A percentile compares a stretch with the other conserved stretches of the same genome.
These are phyloP conservation scores for Naganishia albida DNA, from an alignment of 1,284 basidiomycete genomes.

Conservation along the genomic window DNA sequence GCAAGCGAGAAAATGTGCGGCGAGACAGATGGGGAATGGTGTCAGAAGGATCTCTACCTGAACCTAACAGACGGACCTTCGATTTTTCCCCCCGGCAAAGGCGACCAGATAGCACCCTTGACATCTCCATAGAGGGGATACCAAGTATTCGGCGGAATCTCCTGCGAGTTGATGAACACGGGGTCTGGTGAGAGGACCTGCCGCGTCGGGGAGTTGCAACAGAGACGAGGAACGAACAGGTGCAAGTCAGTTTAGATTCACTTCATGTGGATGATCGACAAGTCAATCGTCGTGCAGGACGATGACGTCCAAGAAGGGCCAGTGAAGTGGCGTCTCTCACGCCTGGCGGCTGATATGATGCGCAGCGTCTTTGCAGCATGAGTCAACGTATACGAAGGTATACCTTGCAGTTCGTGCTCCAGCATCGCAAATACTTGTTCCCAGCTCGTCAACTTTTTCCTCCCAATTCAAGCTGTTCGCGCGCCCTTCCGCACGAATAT, in stretches of 20 bases:
- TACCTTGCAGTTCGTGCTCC: too few relatives aligned
- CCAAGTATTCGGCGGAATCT: conserved; percentile 54
- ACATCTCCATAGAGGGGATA: conserved; percentile 51
- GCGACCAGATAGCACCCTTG: conserved; percentile 49
- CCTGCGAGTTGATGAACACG: conserved; percentile 53
- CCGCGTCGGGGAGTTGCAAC: background rate
- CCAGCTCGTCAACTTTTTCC: too few relatives aligned
- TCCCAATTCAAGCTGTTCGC: too few relatives aligned
- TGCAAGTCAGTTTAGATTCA: background rate
- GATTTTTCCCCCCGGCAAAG: conserved; percentile 39
- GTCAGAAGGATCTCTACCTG: background rate
- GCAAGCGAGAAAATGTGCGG: background rate
- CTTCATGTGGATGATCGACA: too few relatives aligned
- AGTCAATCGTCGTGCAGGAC: too few relatives aligned
- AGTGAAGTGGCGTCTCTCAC: too few relatives aligned
- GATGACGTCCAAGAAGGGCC: too few relatives aligned
- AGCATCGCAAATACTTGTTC: too few relatives aligned
- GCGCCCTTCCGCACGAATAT: too few relatives aligned
- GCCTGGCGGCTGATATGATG: background rate
- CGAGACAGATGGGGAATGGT: background rate
- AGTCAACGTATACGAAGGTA: too few relatives aligned
- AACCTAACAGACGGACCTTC: conserved; percentile 43
- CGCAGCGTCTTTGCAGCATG: background rate
- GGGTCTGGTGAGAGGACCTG: conserved; percentile 47
- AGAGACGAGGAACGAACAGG: background rate